Evolutionary conservation across 805 yeast genomes (phyloP), one percentile per base, ranked within the genome.

Genomic region (Torulaspora microellipsoides): DNA sequence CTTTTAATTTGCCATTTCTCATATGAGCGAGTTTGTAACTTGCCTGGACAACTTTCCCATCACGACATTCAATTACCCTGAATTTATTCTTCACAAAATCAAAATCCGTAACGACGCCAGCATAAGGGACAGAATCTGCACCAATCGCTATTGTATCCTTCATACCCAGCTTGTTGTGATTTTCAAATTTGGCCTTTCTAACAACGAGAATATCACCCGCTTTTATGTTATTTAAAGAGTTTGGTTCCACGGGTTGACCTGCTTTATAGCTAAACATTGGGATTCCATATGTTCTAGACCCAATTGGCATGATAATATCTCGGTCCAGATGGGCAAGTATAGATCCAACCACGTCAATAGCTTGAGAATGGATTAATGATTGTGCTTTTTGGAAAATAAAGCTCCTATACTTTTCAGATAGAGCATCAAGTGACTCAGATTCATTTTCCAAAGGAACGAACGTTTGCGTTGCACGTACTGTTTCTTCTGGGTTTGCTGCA

Each of bases 191-290:
- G 6, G 88, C 96, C 43, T 80, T 80, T 55, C 81, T 77, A 49
- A 88, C 76, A 40, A 88, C 85, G 33, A 88, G 65, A 8, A 91
- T 72, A 62, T 93, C 98, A 47, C 99, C 99, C 0, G 95, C 82
- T 37, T 76, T 72, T 42, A 89, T 76, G 32, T 80, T 84, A 42
- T 79, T 88, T 27, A 66, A 55, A 52, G 76, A 80, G 12, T 72
- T 65, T 27, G 32, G 6, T 6, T 79, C 75, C 6, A 71, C 69
- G 35, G 78, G 73, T 55, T 72, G 73, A 46, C 70, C 73, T 13
- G 63, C 54, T 81, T 89, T 48, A 84, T 72, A 15, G 76, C 72
- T n/a, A 75, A 62, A 43, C 12, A 65, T 36, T 11, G 60, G 47
- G 2, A 54, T 82, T 31, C 98, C 98, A 60, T 70, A 85, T 0